phyloP scores from a whole-genome alignment of 2,329 filamentous ascomycete species.

The Aspergillus sp. region DNA sequence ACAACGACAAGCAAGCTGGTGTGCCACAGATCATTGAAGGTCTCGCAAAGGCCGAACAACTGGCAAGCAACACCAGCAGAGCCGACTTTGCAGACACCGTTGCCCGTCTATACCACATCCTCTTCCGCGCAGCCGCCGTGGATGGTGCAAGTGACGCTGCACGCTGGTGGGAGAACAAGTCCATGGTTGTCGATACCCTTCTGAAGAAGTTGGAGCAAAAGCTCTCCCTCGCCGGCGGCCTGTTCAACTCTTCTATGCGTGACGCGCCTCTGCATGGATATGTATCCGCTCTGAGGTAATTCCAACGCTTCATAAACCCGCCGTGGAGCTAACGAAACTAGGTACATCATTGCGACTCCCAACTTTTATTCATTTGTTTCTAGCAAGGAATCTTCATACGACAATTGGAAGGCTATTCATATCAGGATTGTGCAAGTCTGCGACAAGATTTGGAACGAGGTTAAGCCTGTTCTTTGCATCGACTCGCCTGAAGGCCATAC shows the following conservation, averaged over 20 bases:
- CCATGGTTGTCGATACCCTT: slow-evolving; percentile 59
- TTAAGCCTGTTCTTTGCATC: slow-evolving; percentile 79
- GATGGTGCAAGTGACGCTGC: slow-evolving; percentile 25
- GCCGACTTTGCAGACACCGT: slow-evolving; percentile 93
- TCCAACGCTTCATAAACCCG: background rate
- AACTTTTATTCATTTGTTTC: slow-evolving; percentile 40
- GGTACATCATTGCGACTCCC: slow-evolving; percentile 53
- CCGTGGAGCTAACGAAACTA: slow-evolving; percentile 21
- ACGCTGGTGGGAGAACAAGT: slow-evolving; percentile 39
- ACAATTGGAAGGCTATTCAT: slow-evolving; percentile 38
- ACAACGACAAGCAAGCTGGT: slow-evolving; percentile 8
- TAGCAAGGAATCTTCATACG: slow-evolving; percentile 17
- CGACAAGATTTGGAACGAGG: slow-evolving; percentile 71
- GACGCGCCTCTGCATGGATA: slow-evolving; percentile 69
- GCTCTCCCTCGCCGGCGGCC: slow-evolving; percentile 61
- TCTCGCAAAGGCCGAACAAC: slow-evolving; percentile 37
- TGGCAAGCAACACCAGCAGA: slow-evolving; percentile 65
- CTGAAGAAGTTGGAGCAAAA: slow-evolving; percentile 66
- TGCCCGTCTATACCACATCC: slow-evolving; percentile 71
- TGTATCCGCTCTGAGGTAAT: slow-evolving; percentile 66
- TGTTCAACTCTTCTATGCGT: slow-evolving; percentile 68
- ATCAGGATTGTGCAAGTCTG: slow-evolving; percentile 62
- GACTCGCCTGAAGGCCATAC: slow-evolving; percentile 89
- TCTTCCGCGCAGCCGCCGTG: slow-evolving; percentile 60
- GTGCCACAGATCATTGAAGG: slow-evolving; percentile 34